phyloP scores from a whole-genome alignment of 202 grass and related monocot species.

The Musa balbisiana region DNA sequence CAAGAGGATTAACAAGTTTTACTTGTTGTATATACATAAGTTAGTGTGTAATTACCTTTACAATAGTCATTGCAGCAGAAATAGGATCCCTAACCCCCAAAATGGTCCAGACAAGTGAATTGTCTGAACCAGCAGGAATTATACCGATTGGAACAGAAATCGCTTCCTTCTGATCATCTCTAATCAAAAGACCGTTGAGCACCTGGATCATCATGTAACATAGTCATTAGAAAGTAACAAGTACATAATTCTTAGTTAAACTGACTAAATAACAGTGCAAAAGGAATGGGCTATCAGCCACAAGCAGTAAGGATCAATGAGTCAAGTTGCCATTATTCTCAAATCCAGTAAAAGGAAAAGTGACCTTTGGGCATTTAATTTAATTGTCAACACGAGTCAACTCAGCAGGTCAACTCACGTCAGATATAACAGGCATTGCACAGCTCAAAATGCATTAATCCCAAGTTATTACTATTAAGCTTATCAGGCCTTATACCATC shows the following conservation, averaged over 20 bases:
- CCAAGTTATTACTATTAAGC: too few relatives aligned
- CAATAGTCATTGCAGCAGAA: slow-evolving; percentile 59
- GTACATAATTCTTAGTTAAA: background rate
- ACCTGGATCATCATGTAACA: slow-evolving; percentile 37
- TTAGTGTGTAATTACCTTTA: slow-evolving; percentile 39
- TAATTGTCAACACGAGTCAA: too few relatives aligned
- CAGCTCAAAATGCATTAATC: too few relatives aligned
- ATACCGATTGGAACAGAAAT: slow-evolving; percentile 73
- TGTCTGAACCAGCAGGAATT: slow-evolving; percentile 86
- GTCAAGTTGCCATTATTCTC: too few relatives aligned
- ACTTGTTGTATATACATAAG: background rate
- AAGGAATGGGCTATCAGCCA: background rate
- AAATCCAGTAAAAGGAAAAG: too few relatives aligned
- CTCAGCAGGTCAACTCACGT: too few relatives aligned
- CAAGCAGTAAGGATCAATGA: background rate
- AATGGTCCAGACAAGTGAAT: slow-evolving; percentile 88
- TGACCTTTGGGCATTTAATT: too few relatives aligned
- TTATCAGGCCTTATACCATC: too few relatives aligned
- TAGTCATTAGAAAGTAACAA: background rate
- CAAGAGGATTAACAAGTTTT: background rate
- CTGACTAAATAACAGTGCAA: background rate
- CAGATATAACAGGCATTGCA: too few relatives aligned
- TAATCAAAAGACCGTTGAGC: slow-evolving; percentile 76
- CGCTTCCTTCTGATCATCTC: slow-evolving; percentile 54
- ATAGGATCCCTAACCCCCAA: slow-evolving; percentile 82